Evolutionary conservation across 306 rosid genomes (phyloP), one percentile per base, ranked within the genome.

Genomic region (Gleditsia sinensis): DNA sequence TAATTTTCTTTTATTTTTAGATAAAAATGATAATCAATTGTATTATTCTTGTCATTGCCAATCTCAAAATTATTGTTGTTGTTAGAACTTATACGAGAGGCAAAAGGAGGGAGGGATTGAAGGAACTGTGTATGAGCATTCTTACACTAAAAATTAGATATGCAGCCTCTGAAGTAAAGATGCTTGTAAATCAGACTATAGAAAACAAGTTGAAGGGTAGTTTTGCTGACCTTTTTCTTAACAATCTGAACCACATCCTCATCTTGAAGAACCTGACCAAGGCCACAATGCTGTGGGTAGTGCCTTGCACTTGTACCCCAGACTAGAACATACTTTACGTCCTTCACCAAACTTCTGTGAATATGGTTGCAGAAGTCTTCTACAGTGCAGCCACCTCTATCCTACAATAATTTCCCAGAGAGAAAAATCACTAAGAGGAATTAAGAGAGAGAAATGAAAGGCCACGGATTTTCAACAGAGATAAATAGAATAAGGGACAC

Each of bases 201-300:
- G 36, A 39, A 39, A 63, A 40, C 36, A 24, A 24, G 70, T 23
- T 64, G 13, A 40, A 8, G 33, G 14, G 13, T 9, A 21, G 60
- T 11, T 67, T 63, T 71, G 11, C 71, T 75, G 16, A 95, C 99
- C 99, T 95, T 95, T 86, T 95, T 95, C 98, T 95, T 95, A 28
- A 95, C 99, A 66, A 95, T 86, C 87, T 95, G 99, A 80, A 95
- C 99, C 67, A 95, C 98, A 19, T 95, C 99, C 71, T 95, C 98
- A 14, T 95, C 99, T 1, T 71, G 78, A 81, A 95, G 97, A 81
- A 57, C 21, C 9, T 95, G 94, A 40, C 70, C 21, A 39, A 64
- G 70, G 23, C 70, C 70, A 42, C 70, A 64, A 42, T 64, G 98
- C 74, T 95, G 99, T 8, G 99, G 99, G 85, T 87, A 88, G 82